A percentile compares a stretch with the other conserved stretches of the same genome.
These are phyloP conservation scores for Eucalyptus fibrosa DNA, from an alignment of 345 rosid species.

Conservation along the genomic window DNA sequence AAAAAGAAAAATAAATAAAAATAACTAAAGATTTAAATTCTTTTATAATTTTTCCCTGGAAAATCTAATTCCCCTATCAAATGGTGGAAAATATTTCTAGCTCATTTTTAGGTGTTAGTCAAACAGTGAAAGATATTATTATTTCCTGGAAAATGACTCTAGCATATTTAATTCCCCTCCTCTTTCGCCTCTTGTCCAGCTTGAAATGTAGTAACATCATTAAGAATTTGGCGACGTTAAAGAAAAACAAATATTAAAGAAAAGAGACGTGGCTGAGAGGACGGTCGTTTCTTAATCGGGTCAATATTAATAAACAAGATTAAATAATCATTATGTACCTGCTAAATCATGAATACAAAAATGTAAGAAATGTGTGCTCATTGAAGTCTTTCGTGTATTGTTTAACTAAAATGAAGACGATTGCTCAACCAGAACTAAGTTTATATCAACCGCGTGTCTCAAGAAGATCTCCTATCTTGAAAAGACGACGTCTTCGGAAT, in stretches of 20 bases:
- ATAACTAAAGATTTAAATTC: too few species aligned
- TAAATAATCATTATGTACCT: background rate
- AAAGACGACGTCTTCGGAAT: background rate
- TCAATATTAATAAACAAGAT: background rate
- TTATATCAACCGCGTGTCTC: background rate
- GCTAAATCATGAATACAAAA: background rate
- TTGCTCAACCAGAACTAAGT: background rate
- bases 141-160: background rate
- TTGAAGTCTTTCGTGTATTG: background rate
- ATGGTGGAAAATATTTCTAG: background rate
- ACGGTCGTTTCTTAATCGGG: background rate
- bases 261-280: background rate
- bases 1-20: too few species aligned
- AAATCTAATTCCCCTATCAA: background rate
- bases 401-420: background rate
- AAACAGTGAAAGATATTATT: too few species aligned
- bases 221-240: background rate
- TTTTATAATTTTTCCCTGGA: background rate
- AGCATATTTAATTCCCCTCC: background rate
- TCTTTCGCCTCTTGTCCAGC: background rate
- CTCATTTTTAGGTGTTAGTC: background rate
- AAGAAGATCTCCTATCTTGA: background rate
- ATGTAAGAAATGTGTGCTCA: background rate
- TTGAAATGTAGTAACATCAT: background rate
- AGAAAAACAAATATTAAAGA: background rate